Base-by-base conservation (phyloP, 495 filamentous ascomycete species). In the Paragyromitra xinjiangensis region DNA sequence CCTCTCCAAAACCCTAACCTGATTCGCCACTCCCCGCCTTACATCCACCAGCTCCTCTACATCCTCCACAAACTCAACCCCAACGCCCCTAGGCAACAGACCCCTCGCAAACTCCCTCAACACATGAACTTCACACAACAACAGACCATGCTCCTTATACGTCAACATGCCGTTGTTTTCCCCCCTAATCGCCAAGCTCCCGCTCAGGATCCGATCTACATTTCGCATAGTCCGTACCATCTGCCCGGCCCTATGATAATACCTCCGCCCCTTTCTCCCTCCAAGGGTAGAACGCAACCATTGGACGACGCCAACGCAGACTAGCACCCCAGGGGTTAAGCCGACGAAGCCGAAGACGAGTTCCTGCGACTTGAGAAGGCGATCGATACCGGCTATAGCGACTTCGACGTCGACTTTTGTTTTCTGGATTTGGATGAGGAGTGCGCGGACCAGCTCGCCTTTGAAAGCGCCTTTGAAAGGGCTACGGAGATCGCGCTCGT, bases 391-490 rank as follows among this genome's bases (percentile, higher is more conserved):
- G 69, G 92, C 92, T 83, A 98, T 92, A 16, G 95, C 95, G 69
- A 99, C 90, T 83, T 99, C 95, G 8, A 98, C 91, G 79, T 99
- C 95, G 37, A 99, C 95, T 85, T 98, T 99, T 0, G 95, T 98
- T 86, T 98, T 99, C 82, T 99, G 95, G 58, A 99, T 90, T 82
- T 99, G 95, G 58, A 99, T 97, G 40, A 99, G 87, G 63, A 99
- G 88, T 26, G 95, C 92, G 63, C 95, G 90, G 59, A 98, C 85
- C n/a, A 99, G 85, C 81, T 97, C 94, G 22, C 95, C 95, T 55
- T 87, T 87, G 16, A 98, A 81, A 0, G 93, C 91, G 6, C 94
- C 94, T 40, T 88, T 84, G 51, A 99, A 90, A 24, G 95, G 95
- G 45, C 84, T 88, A 29, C 91, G 87, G 45, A 99, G 82, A 81